Percentiles rank a stretch among this genome's conserved stretches.
Evolutionary conservation across 768 basidiomycete species (phyloP).

Genomic region (Cyclocybe cylindracea): DNA sequence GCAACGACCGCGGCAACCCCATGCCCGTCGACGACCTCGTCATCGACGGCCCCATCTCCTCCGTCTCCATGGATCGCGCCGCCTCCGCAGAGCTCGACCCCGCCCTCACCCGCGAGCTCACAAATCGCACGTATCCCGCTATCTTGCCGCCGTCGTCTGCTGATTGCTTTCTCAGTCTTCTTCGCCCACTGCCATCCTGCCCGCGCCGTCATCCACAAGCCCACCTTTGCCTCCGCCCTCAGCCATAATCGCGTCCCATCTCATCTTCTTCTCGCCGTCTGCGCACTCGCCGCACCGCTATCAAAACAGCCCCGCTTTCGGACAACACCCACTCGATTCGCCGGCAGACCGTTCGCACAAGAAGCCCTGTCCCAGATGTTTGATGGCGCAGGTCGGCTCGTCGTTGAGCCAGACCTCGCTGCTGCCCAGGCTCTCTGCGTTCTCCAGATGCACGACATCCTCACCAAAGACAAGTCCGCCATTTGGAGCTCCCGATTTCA

Average conservation of each 20-base stretch:
- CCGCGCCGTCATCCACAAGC: slow-evolving; percentile 75
- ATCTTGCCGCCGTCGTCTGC: slow-evolving; percentile 13
- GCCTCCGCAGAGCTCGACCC: slow-evolving; percentile 54
- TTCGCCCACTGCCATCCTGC: slow-evolving; percentile 82
- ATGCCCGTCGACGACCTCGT: slow-evolving; percentile 39
- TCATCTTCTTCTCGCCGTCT: slow-evolving; percentile 72
- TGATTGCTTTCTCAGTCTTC: slow-evolving; percentile 53
- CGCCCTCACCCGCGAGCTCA: slow-evolving; percentile 68
- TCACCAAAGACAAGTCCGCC: slow-evolving; percentile 41
- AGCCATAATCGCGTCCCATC: slow-evolving; percentile 67
- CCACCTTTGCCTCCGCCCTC: slow-evolving; percentile 69
- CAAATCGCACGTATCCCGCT: slow-evolving; percentile 56
- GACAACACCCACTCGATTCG: slow-evolving; percentile 53
- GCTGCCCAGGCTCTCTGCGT: slow-evolving; percentile 78
- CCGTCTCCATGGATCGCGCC: slow-evolving; percentile 41
- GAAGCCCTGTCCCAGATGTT: slow-evolving; percentile 73
- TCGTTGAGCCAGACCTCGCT: slow-evolving; percentile 62
- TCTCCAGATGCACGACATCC: slow-evolving; percentile 67
- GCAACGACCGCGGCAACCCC: slow-evolving; percentile 40
- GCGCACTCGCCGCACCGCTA: slow-evolving; percentile 76
- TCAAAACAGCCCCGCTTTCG: slow-evolving; percentile 67
- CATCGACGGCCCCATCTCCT: slow-evolving; percentile 38
- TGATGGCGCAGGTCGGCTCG: slow-evolving; percentile 62
- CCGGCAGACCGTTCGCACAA: slow-evolving; percentile 58
- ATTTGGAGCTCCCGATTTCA: slow-evolving; percentile 48